Evolutionary conservation across 2,329 filamentous ascomycete species (phyloP), one percentile per base, ranked within the genome.

Genomic region (Cladophialophora exuberans): DNA sequence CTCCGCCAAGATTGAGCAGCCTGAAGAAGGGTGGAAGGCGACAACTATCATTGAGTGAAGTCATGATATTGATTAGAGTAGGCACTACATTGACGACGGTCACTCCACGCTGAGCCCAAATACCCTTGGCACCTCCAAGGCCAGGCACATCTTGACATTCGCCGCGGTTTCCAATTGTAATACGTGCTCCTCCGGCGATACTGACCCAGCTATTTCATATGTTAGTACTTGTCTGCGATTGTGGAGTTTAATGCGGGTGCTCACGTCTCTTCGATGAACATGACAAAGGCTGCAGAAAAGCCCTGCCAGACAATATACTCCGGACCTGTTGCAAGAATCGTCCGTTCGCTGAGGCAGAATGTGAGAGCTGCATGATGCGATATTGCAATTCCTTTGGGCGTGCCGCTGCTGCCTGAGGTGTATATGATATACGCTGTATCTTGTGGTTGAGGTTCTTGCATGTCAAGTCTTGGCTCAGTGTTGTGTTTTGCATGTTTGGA

Each of bases 321-420:
- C n/a, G 39, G 25, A 11, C 3, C 39, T 9, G 39, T 43, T 13
- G 20, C 39, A 23, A 43, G 39, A 11, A 43, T 25, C 15, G 39
- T 23, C 18, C 39, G 18, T 43, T 43, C 39, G 17, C 39, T 43
- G 39, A 43, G 39, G 20, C 39, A 43, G 20, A 43, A 43, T 20
- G 13, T 43, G 17, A 43, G 39, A 43, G 39, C 39, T 15, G 39
- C 39, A 43, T 43, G 39, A n/a, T 38, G 35, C 10, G 35, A 38
- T 38, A 38, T 38, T 10, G 35, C 35, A 17, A 38, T 38, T 9
- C 77, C n/a, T n/a, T n/a, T n/a, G n/a, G n/a, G n/a, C n/a, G n/a
- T n/a, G n/a, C n/a, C n/a, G n/a, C n/a, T n/a, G n/a, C n/a, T n/a
- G n/a, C n/a, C n/a, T n/a, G n/a, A n/a, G n/a, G n/a, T n/a, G n/a